Percentiles rank a stretch among this genome's conserved stretches.
These are phyloP conservation scores for Aquilaria agallochum DNA, from an alignment of 441 rosid species.

Conservation along the genomic window DNA sequence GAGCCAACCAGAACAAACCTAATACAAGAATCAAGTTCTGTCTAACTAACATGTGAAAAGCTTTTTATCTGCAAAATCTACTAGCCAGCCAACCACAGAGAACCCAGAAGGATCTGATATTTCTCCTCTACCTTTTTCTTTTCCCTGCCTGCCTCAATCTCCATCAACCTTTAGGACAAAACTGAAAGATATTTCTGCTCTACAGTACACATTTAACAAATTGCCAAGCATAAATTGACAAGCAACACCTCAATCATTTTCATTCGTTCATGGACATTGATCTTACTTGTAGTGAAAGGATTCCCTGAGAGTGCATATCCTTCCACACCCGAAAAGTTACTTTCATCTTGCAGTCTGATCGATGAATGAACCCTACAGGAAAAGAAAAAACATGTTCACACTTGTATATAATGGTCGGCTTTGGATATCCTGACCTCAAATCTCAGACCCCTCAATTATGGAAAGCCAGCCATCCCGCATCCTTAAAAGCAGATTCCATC, in stretches of 20 bases:
- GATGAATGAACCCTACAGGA: not conserved
- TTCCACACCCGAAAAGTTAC: conserved; percentile 23
- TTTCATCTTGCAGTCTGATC: conserved; percentile 17
- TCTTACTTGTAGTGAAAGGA: conserved; percentile 47
- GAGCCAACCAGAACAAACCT: too few relatives aligned
- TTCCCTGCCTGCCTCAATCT: conserved; percentile 6
- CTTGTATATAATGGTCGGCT: conserved; percentile 31
- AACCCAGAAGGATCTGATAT: too few relatives aligned
- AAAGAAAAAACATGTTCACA: not conserved
- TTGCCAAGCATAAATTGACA: not conserved
- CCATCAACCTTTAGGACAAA: conserved; percentile 21
- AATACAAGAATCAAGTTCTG: too few relatives aligned
- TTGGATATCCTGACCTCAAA: conserved; percentile 23
- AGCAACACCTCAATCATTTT: conserved; percentile 11
- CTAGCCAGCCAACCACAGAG: too few relatives aligned
- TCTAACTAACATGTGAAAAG: too few relatives aligned
- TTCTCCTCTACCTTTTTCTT: too few relatives aligned
- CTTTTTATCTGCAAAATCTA: too few relatives aligned
- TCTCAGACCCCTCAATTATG: conserved; percentile 12
- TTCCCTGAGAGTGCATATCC: conserved; percentile 47
- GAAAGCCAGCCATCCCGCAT: conserved; percentile 19
- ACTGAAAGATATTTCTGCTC: conserved; percentile 9
- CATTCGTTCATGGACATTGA: conserved; percentile 7
- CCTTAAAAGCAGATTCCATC: conserved; percentile 40
- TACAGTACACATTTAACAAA: conserved; percentile 5